Evolutionary conservation across 2,329 filamentous ascomycete genomes (phyloP).

Genomic region (Apiospora malaysiana): DNA sequence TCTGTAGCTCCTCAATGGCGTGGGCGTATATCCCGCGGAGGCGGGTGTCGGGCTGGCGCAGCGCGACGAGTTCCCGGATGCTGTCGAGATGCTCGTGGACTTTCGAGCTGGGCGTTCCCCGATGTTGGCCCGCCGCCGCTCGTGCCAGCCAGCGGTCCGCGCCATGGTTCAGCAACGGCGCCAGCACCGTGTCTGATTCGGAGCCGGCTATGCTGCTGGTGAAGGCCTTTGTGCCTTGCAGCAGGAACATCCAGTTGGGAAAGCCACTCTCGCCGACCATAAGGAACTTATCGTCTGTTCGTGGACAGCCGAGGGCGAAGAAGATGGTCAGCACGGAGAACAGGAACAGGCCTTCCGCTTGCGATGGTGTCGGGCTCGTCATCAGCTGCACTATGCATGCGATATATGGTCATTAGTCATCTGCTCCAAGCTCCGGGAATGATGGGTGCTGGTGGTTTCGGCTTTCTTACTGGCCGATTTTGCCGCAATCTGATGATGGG

Average conservation of each 20-base stretch:
- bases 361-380: conserved; percentile 15
- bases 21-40: conserved; percentile 6
- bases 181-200: conserved; percentile 15
- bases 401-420: background rate
- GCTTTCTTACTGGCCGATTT: conserved; percentile 25
- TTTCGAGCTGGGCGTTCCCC: background rate
- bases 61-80: background rate
- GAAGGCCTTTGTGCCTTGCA: conserved; percentile 28
- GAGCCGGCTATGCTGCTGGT: conserved; percentile 8
- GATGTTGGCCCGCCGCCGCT: background rate
- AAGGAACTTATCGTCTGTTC: conserved; percentile 26
- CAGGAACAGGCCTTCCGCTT: conserved; percentile 26
- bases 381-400: conserved; percentile 23
- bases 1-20: conserved; percentile 26
- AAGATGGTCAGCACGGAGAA: conserved; percentile 29
- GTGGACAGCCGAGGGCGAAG: conserved; percentile 28
- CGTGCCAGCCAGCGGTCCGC: conserved; percentile 18
- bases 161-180: conserved; percentile 26
- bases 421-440: background rate
- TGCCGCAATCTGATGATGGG: conserved; percentile 36
- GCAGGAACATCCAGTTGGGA: conserved; percentile 35
- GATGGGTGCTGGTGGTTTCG: background rate
- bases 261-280: conserved; percentile 28
- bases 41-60: conserved; percentile 13
- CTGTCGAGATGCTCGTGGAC: background rate